These are phyloP conservation scores for Silene coronaria DNA, from an alignment of 179 eudicot genomes.

Conservation along the genomic window DNA sequence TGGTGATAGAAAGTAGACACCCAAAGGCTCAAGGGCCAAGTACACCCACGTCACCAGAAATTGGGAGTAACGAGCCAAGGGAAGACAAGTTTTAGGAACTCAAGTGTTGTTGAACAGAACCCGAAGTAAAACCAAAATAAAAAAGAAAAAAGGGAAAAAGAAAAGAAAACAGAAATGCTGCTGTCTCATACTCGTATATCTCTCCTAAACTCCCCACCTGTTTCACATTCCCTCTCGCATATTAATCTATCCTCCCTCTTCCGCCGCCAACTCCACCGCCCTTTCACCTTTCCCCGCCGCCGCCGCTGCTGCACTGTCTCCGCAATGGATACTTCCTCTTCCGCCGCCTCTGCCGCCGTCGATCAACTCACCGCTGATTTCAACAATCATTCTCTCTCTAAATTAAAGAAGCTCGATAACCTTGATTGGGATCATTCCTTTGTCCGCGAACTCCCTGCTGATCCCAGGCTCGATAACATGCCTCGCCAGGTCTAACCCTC, in stretches of 20 bases:
- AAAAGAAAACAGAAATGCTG: background rate
- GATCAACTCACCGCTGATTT: conserved; percentile 50
- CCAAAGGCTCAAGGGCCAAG: no score
- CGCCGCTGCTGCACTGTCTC: background rate
- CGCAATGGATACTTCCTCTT: conserved; percentile 18
- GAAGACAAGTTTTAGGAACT: conserved; percentile 23
- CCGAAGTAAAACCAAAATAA: background rate
- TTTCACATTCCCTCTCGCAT: background rate
- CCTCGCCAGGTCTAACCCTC: conserved; percentile 63
- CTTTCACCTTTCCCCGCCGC: conserved; percentile 5
- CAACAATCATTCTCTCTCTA: conserved; percentile 36
- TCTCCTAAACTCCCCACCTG: background rate
- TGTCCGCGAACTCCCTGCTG: conserved; percentile 81
- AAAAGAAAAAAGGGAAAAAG: background rate
- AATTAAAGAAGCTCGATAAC: conserved; percentile 55
- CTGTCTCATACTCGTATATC: background rate
- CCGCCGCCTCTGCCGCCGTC: conserved; percentile 30
- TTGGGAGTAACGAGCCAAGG: no score
- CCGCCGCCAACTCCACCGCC: conserved; percentile 15
- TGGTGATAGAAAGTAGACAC: no score
- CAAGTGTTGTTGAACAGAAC: background rate
- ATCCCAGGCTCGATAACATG: conserved; percentile 53
- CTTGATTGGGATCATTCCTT: conserved; percentile 91
- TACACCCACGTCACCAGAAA: no score
- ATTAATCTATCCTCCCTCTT: conserved; percentile 12